Evolutionary conservation across 225 moss, liverwort and hornwort species (phyloP), one percentile per base, ranked within the genome.

Genomic region (Sphagnum contortum): DNA sequence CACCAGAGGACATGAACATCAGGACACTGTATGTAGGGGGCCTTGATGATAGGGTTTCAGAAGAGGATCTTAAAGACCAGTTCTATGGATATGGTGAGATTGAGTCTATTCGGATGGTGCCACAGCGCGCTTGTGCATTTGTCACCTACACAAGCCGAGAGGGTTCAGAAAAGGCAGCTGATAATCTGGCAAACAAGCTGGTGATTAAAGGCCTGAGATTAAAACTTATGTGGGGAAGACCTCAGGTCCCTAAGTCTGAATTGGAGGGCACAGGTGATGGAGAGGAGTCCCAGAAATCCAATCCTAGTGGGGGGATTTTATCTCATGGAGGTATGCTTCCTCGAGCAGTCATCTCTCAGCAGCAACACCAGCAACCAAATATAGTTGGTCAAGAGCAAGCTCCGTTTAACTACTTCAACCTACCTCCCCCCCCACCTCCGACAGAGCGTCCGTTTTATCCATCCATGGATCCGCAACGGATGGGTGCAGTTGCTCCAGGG

Each of bases 391-490:
- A 81, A 46, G 92, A 98, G 44, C 90, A 80, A 56, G 68, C 82
- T 48, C 83, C 90, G 2, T 77, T 83, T 7, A 98, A 98, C 50
- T 98, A 93, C 69, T 98, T 98, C 75, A 98, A 98, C 71, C 75
- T 98, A 44, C 98, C 98, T 61, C 91, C 88, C 10, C 93, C 98
- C 9, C 72, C 85, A 6, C 77, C 89, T 68, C 80, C 90, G 3
- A 77, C 84, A 0, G 93, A 98, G 51, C 78, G 93, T 44, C 87
- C 98, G 5, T 98, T 98, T 61, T 98, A 98, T 70, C 98, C 93
- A 5, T 98, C 98, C 3, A 98, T 98, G 98, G 98, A 98, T 78
- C 98, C 98, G 0, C 98, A 98, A 77, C 86, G 98, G 14, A 98
- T 98, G 98, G 93, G 98, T 29, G 91, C 98, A 4, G 86, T 93